Evolutionary conservation across 164 flowering plant genomes (phyloP).

Genomic region (Brasenia schreberi): DNA sequence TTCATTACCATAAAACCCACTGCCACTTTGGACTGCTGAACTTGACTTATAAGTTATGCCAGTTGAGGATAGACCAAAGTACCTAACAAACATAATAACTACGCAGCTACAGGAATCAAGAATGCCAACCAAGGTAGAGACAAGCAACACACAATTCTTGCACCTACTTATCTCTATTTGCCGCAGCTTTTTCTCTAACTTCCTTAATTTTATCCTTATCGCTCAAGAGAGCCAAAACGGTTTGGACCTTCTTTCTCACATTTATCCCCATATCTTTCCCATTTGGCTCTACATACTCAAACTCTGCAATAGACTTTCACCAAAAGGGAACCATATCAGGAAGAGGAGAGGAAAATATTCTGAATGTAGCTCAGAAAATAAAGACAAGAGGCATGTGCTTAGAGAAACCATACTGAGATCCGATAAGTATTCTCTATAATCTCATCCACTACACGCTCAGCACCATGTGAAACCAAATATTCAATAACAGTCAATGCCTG

Average conservation of each 20-base stretch:
- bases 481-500: conserved; percentile 96
- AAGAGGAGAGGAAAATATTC: background rate
- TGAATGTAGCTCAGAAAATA: background rate
- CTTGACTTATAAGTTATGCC: conserved; percentile 72
- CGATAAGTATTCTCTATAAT: conserved; percentile 87
- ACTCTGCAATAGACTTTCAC: conserved; percentile 66
- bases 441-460: conserved; percentile 97
- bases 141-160: background rate
- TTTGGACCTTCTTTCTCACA: conserved; percentile 92
- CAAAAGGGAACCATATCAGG: conserved; percentile 2
- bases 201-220: conserved; percentile 83
- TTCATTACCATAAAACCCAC: conserved; percentile 29
- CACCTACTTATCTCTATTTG: conserved; percentile 87
- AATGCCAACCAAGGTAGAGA: background rate
- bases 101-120: conserved; percentile 5
- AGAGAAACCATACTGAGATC: conserved; percentile 48
- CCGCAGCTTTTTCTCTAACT: conserved; percentile 78
- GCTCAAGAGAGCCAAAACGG: conserved; percentile 50
- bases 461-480: conserved; percentile 87
- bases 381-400: conserved; percentile 3
- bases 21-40: conserved; percentile 40
- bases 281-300: conserved; percentile 88
- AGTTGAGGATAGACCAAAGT: conserved; percentile 84
- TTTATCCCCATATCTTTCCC: conserved; percentile 95
- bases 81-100: conserved; percentile 29